These are phyloP conservation scores for Colletotrichum magnum DNA, from an alignment of 2,329 filamentous ascomycete genomes.

Conservation along the genomic window DNA sequence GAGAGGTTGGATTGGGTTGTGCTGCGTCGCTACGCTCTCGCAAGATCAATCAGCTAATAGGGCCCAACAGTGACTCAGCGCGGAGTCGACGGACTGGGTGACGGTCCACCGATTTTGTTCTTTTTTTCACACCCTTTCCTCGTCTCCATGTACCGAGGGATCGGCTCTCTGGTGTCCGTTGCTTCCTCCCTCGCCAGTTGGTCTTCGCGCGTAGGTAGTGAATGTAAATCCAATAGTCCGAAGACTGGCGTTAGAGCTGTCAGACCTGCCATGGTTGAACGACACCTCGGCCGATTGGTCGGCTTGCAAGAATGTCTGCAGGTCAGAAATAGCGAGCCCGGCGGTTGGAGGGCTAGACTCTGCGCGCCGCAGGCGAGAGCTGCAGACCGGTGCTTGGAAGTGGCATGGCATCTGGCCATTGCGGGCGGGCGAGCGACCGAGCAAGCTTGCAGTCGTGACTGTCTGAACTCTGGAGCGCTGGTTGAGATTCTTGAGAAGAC, in stretches of 20 bases:
- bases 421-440: neutral
- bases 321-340: neutral
- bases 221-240: neutral
- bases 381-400: conserved; percentile 21
- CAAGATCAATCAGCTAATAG: conserved; percentile 4
- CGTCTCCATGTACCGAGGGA: neutral
- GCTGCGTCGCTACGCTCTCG: conserved; percentile 3
- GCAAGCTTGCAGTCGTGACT: neutral
- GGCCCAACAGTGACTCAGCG: conserved; percentile 26
- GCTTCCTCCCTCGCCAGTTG: neutral
- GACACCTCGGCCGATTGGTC: conserved; percentile 9
- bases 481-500: neutral
- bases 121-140: too few species aligned
- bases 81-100: neutral
- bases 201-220: conserved; percentile 1
- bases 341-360: conserved; percentile 23
- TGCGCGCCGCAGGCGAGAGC: conserved; percentile 15
- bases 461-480: neutral
- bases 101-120: too few species aligned
- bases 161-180: neutral
- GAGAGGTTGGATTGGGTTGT: conserved; percentile 17
- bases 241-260: conserved; percentile 16
- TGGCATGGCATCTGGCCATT: conserved; percentile 30
- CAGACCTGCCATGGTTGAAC: neutral
- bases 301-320: conserved; percentile 6